Evolutionary conservation across 2,329 filamentous ascomycete species (phyloP), one percentile per base, ranked within the genome.

Genomic region (Penicillium janthinellum): DNA sequence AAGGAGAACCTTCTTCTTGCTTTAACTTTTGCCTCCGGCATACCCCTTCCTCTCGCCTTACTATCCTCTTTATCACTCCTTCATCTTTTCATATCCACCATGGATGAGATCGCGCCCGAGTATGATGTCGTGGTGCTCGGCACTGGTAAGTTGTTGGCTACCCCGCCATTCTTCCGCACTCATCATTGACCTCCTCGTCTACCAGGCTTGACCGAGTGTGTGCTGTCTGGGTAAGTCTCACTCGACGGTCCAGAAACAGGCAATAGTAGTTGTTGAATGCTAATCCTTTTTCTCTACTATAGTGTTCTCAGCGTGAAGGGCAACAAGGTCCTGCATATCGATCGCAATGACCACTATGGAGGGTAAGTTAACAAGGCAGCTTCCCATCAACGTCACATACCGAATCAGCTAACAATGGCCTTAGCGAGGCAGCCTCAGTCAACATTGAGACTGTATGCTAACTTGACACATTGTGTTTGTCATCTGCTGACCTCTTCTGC

Each of bases 101-200:
- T 98, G 95, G 95, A 98, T 77, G 95, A 98, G 81, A 96, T 99
- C 77, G 92, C 93, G 70, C 91, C 92, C 77, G 93, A 97, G 81
- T 99, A 99, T 86, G 95, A 99, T 86, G 91, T 97, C 79, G 88
- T 99, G 77, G 95, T 99, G 77, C 88, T 99, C 78, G 95, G 95
- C 85, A 99, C 95, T 78, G 93, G 92, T 96, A 84, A 75, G 86
- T 80, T 70, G 55, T 34, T 41, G 51, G 38, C 68, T 74, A 77
- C 74, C 73, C 72, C 72, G 71, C 74, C 66, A 68, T 68, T 67
- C 64, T 63, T 68, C 59, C 60, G 35, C 51, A 44, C 64, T 66
- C 59, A 64, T 60, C 49, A 66, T 72, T 74, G 64, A 78, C 73
- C 44, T 56, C 38, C 54, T 54, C 57, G 62, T 69, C 66, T 37